Evolutionary conservation across 2,329 filamentous ascomycete genomes (phyloP).

Genomic region (Fusarium siculi): DNA sequence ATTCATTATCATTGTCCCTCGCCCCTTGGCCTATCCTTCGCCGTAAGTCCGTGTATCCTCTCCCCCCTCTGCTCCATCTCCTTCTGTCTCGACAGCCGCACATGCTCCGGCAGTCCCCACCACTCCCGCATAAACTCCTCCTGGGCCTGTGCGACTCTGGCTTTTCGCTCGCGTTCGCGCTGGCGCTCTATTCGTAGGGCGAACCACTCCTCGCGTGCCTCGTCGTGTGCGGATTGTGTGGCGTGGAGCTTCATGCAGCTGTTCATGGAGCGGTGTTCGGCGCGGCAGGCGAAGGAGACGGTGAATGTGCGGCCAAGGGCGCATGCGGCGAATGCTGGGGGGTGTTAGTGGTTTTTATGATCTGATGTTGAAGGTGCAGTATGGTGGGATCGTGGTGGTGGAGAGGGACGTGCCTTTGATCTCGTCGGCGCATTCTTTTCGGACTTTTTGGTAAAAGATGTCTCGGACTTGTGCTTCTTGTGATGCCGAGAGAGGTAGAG

Average conservation of each 20-base stretch:
- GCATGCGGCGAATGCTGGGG: slow-evolving; percentile 88
- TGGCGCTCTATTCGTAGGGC: slow-evolving; percentile 76
- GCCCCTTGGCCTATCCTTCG: slow-evolving; percentile 42
- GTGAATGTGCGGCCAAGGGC: slow-evolving; percentile 86
- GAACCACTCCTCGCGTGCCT: slow-evolving; percentile 94
- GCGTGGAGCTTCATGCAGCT: slow-evolving; percentile 90
- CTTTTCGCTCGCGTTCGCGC: slow-evolving; percentile 72
- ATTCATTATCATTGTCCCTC: slow-evolving; percentile 13
- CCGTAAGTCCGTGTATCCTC: slow-evolving; percentile 65
- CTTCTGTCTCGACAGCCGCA: slow-evolving; percentile 59
- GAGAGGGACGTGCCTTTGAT: slow-evolving; percentile 71
- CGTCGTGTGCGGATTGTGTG: slow-evolving; percentile 85
- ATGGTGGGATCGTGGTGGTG: neutral
- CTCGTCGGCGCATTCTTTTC: slow-evolving; percentile 78
- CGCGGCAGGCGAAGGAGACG: slow-evolving; percentile 86
- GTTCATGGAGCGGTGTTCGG: slow-evolving; percentile 88
- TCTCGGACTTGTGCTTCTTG: slow-evolving; percentile 87
- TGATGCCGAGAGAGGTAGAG: slow-evolving; percentile 81
- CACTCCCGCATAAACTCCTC: slow-evolving; percentile 73
- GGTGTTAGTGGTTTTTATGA: neutral
- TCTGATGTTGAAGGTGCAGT: neutral
- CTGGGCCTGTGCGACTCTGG: slow-evolving; percentile 68
- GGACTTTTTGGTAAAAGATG: slow-evolving; percentile 82
- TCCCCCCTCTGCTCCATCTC: slow-evolving; percentile 62
- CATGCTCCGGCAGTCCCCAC: slow-evolving; percentile 71